Evolutionary conservation across 2,329 filamentous ascomycete species (phyloP), one percentile per base, ranked within the genome.

Genomic region (Trichoderma simmonsii): DNA sequence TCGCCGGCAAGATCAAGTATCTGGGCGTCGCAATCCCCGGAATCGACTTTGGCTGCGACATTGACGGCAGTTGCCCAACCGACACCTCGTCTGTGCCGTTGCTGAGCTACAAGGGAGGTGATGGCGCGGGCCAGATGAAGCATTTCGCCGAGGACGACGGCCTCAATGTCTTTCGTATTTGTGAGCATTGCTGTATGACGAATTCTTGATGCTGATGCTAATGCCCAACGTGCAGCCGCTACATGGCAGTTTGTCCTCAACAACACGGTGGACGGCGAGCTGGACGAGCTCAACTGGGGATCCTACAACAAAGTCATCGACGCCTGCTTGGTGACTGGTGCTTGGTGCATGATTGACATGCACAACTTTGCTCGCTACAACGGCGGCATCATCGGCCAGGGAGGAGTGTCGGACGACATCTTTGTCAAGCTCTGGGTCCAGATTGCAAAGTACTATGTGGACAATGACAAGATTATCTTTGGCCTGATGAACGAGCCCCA

Each of bases 401-500:
- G 89, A 26, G 90, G 89, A 0, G 89, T 89, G 0, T 85, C 85
- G 0, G 85, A 91, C 77, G 86, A 85, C 12, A 80, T 89, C 15
- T 89, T 92, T 75, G 86, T 84, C 4, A 81, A 81, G 56, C 79
- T 92, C 6, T 92, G 90, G 90, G 79, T 77, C 1, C 82, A 87
- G 72, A 79, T 90, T 5, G 90, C 90, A 9, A 82, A 80, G 1
- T 88, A 88, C 77, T 92, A 92, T 79, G 86, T 82, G 0, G 83
- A 84, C 6, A 80, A 88, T 64, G 78, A 83, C 48, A 88, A 30
- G 84, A 84, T 65, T 78, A 86, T 73, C 80, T 92, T 92, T 74
- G 90, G 89, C 15, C 78, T 92, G 59, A 92, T 92, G 90, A 93
- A 92, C 80, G 91, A 90, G 80, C 90, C 90, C 7, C 89, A 91